phyloP scores from a whole-genome alignment of 805 yeast genomes.

The Priceomyces carsonii region DNA sequence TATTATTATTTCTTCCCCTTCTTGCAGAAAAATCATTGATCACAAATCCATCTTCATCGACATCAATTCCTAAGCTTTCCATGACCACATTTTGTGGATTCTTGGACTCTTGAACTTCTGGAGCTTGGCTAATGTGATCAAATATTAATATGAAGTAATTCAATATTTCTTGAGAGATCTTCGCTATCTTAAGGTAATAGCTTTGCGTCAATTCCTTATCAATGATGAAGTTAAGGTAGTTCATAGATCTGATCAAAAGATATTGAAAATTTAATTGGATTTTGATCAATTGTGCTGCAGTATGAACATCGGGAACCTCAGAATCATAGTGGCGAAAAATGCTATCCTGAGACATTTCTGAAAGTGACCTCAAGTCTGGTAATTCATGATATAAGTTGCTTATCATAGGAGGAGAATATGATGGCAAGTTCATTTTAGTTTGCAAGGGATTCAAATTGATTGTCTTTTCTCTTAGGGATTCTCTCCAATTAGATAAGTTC shows the following conservation, averaged over 20 bases:
- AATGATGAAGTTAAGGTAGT: constrained; percentile 43
- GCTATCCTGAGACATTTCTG: constrained; percentile 19
- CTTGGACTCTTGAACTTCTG: constrained; percentile 9
- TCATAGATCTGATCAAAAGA: constrained; percentile 41
- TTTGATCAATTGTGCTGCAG: constrained; percentile 40
- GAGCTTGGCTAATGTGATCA: constrained; percentile 30
- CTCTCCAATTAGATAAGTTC: constrained; percentile 43
- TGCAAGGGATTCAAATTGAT: constrained; percentile 28
- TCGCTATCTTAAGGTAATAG: constrained; percentile 35
- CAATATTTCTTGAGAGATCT: constrained; percentile 38
- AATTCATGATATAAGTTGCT: constrained; percentile 34
- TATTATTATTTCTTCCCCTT: constrained; percentile 25
- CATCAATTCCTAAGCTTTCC: constrained; percentile 39
- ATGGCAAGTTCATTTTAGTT: constrained; percentile 31
- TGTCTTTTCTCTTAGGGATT: constrained; percentile 31
- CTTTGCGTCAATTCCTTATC: constrained; percentile 39
- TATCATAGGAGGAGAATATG: constrained; percentile 17
- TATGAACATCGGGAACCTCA: constrained; percentile 39
- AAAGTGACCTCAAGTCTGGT: constrained; percentile 17
- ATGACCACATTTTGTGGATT: constrained; percentile 23
- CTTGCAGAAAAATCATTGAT: constrained; percentile 45
- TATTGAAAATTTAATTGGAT: constrained; percentile 47
- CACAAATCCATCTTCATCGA: constrained; percentile 47
- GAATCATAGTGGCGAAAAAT: constrained; percentile 23
- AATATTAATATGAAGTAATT: constrained; percentile 38